A percentile compares a stretch with the other conserved stretches of the same genome.
These are phyloP conservation scores for Leccinum uliginosum DNA, from an alignment of 768 basidiomycete species.

Conservation along the genomic window DNA sequence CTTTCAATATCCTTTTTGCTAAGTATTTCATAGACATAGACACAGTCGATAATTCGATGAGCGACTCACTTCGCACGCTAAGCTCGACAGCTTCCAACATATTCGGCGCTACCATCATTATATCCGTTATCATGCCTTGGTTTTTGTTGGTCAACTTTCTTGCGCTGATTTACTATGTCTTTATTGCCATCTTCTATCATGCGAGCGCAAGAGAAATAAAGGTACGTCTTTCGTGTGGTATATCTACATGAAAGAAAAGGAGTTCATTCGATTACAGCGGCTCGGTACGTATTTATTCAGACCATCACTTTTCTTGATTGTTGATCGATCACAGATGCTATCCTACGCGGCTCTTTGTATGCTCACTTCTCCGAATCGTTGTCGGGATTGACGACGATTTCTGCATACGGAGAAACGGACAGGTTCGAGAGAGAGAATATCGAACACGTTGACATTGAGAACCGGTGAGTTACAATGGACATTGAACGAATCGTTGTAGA, in stretches of 20 bases:
- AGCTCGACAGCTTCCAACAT: constrained; percentile 59
- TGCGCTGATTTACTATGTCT: constrained; percentile 58
- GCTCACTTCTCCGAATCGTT: constrained; percentile 91
- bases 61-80: constrained; percentile 76
- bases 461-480: constrained; percentile 45
- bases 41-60: constrained; percentile 72
- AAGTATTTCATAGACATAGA: constrained; percentile 50
- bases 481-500: background rate
- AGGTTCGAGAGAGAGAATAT: constrained; percentile 77
- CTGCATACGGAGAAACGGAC: constrained; percentile 77
- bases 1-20: background rate
- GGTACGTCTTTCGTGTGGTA: constrained; percentile 31
- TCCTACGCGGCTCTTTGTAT: constrained; percentile 84
- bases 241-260: background rate
- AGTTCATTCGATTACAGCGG: constrained; percentile 36
- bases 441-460: constrained; percentile 76
- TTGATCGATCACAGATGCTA: constrained; percentile 49
- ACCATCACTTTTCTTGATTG: background rate
- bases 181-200: constrained; percentile 79
- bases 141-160: constrained; percentile 73
- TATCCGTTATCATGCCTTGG: constrained; percentile 76
- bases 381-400: constrained; percentile 81
- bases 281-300: constrained; percentile 39
- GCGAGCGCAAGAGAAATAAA: constrained; percentile 85
- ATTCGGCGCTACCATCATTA: constrained; percentile 71